A percentile compares a stretch with the other conserved stretches of the same genome.
Evolutionary conservation across 768 basidiomycete genomes (phyloP).

Genomic region (Lactarius pseudohatsudake): DNA sequence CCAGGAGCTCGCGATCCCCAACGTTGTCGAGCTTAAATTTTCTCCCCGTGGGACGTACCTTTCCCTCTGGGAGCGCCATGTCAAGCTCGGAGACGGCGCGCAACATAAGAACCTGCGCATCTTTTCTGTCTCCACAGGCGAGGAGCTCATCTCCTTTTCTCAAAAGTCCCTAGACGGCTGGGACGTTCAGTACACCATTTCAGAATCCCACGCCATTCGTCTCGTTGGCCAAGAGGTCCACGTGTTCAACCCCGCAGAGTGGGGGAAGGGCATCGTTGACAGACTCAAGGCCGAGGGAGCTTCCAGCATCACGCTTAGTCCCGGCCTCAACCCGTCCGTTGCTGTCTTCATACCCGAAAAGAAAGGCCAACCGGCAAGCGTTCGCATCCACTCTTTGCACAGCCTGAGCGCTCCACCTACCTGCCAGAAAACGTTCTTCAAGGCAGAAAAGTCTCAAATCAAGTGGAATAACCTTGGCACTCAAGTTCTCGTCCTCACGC

Average conservation of each 20-base stretch:
- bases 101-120: slow-evolving; percentile 95
- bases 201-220: slow-evolving; percentile 82
- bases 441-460: slow-evolving; percentile 88
- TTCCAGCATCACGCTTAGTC: slow-evolving; percentile 73
- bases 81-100: slow-evolving; percentile 84
- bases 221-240: slow-evolving; percentile 81
- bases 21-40: slow-evolving; percentile 82
- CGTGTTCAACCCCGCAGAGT: slow-evolving; percentile 77
- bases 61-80: slow-evolving; percentile 94
- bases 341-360: slow-evolving; percentile 94
- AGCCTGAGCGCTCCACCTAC: slow-evolving; percentile 64
- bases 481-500: slow-evolving; percentile 86
- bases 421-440: slow-evolving; percentile 91
- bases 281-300: slow-evolving; percentile 84
- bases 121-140: slow-evolving; percentile 82
- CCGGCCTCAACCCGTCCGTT: slow-evolving; percentile 83
- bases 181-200: slow-evolving; percentile 89
- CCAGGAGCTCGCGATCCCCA: slow-evolving; percentile 70
- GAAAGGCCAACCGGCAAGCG: slow-evolving; percentile 89
- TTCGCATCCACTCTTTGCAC: slow-evolving; percentile 79
- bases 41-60: slow-evolving; percentile 92
- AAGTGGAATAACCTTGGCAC: slow-evolving; percentile 98
- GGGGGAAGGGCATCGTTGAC: slow-evolving; percentile 75
- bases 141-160: slow-evolving; percentile 82
- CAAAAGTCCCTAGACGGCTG: slow-evolving; percentile 92